These are phyloP conservation scores for Coniochaeta ligniaria DNA, from an alignment of 2,329 filamentous ascomycete species.

Conservation along the genomic window DNA sequence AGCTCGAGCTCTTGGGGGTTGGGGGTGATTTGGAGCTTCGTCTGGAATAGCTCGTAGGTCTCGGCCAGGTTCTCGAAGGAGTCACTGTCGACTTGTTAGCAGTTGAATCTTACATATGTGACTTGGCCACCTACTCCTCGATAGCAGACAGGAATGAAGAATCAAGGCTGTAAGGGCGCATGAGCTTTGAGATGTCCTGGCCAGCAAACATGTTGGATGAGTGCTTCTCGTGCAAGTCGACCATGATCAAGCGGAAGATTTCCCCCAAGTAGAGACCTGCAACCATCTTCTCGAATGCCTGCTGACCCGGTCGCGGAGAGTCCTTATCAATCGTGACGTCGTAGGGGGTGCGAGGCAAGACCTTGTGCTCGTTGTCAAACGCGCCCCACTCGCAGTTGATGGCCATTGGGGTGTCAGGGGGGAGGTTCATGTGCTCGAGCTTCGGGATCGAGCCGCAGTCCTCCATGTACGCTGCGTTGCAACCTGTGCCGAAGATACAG, in stretches of 20 bases:
- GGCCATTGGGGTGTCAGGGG: slow-evolving; percentile 76
- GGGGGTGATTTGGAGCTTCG: slow-evolving; percentile 63
- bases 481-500: slow-evolving; percentile 97
- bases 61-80: slow-evolving; percentile 93
- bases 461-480: slow-evolving; percentile 98
- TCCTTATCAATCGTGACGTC: slow-evolving; percentile 84
- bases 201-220: slow-evolving; percentile 70
- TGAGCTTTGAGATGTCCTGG: slow-evolving; percentile 73
- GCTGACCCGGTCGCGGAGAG: slow-evolving; percentile 86
- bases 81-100: slow-evolving; percentile 48
- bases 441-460: slow-evolving; percentile 86
- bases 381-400: slow-evolving; percentile 99
- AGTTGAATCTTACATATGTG: background rate
- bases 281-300: slow-evolving; percentile 97
- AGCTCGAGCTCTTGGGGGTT: slow-evolving; percentile 80
- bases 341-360: slow-evolving; percentile 79
- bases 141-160: slow-evolving; percentile 89
- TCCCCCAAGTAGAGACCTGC: slow-evolving; percentile 91
- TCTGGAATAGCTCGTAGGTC: slow-evolving; percentile 74
- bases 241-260: slow-evolving; percentile 80
- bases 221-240: slow-evolving; percentile 77
- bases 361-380: slow-evolving; percentile 88
- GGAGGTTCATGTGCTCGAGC: slow-evolving; percentile 83
- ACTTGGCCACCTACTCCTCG: slow-evolving; percentile 62
- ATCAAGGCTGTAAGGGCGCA: slow-evolving; percentile 84